A percentile compares a stretch with the other conserved stretches of the same genome.
These are phyloP conservation scores for Fusarium newnesense DNA, from an alignment of 2,329 filamentous ascomycete species.

Conservation along the genomic window DNA sequence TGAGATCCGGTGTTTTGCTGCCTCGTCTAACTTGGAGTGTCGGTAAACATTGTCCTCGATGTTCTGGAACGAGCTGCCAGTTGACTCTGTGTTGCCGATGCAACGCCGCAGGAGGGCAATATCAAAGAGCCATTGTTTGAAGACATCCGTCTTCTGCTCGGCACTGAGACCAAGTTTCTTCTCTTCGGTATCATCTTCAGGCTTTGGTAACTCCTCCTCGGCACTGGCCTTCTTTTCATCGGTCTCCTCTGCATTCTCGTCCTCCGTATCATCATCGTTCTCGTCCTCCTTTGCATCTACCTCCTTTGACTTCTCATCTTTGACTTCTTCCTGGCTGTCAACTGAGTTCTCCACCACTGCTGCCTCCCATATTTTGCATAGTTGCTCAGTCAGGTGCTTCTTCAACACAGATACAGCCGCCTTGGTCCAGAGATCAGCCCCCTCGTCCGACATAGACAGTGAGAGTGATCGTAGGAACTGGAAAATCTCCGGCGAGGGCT, in stretches of 20 bases:
- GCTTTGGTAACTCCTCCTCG: slow-evolving; percentile 15
- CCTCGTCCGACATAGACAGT: slow-evolving; percentile 73
- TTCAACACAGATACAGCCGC: slow-evolving; percentile 73
- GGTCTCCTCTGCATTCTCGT: slow-evolving; percentile 18
- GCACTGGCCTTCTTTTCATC: slow-evolving; percentile 15
- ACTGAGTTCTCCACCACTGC: slow-evolving; percentile 49
- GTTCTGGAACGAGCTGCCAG: slow-evolving; percentile 50
- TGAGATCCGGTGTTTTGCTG: slow-evolving; percentile 63
- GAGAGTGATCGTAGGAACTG: slow-evolving; percentile 74
- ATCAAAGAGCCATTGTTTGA: slow-evolving; percentile 72
- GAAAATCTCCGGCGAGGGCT: slow-evolving; percentile 81
- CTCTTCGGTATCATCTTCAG: not conserved
- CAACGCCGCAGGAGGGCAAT: slow-evolving; percentile 61
- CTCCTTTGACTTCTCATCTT: not conserved
- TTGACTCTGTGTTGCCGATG: slow-evolving; percentile 48
- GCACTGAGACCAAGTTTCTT: slow-evolving; percentile 1
- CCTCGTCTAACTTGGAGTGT: slow-evolving; percentile 60
- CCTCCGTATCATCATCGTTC: slow-evolving; percentile 14
- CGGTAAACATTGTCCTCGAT: slow-evolving; percentile 59
- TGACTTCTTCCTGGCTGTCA: slow-evolving; percentile 26
- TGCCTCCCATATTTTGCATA: slow-evolving; percentile 62
- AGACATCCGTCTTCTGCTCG: slow-evolving; percentile 57
- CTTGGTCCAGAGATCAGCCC: slow-evolving; percentile 84
- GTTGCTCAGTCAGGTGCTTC: slow-evolving; percentile 58
- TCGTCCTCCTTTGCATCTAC: not conserved